These are phyloP conservation scores for Trichoderma aggressivum DNA, from an alignment of 2,329 filamentous ascomycete genomes.

Conservation along the genomic window DNA sequence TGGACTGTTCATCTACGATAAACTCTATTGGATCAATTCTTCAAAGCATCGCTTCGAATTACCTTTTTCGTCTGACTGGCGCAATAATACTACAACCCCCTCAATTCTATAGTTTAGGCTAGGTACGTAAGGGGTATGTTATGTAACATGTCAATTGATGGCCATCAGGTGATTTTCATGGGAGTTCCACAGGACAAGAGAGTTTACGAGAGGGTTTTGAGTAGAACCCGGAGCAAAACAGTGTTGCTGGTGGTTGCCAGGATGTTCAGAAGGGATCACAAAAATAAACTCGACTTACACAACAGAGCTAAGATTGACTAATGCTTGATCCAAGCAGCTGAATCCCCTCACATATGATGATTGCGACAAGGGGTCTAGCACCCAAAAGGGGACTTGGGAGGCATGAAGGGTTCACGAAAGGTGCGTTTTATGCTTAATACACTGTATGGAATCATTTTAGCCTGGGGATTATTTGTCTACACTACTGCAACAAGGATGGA, in stretches of 20 bases:
- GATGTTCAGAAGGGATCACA: not conserved
- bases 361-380: not conserved
- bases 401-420: not conserved
- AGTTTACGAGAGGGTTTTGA: not conserved
- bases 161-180: not conserved
- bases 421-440: not conserved
- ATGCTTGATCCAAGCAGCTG: not conserved
- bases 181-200: not conserved
- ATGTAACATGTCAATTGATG: not conserved
- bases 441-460: fast-evolving
- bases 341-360: not conserved
- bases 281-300: not conserved
- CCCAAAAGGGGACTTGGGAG: not conserved
- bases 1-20: not conserved
- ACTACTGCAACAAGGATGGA: not conserved
- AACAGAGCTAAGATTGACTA: not conserved
- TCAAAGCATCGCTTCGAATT: not conserved
- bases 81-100: not conserved
- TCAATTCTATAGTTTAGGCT: not conserved
- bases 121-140: not conserved
- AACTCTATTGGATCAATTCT: not conserved
- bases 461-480: not conserved
- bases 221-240: not conserved
- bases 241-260: not conserved
- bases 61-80: not conserved